Base-by-base conservation (phyloP, 176 grass and related monocot genomes). In the Leersia perrieri region DNA sequence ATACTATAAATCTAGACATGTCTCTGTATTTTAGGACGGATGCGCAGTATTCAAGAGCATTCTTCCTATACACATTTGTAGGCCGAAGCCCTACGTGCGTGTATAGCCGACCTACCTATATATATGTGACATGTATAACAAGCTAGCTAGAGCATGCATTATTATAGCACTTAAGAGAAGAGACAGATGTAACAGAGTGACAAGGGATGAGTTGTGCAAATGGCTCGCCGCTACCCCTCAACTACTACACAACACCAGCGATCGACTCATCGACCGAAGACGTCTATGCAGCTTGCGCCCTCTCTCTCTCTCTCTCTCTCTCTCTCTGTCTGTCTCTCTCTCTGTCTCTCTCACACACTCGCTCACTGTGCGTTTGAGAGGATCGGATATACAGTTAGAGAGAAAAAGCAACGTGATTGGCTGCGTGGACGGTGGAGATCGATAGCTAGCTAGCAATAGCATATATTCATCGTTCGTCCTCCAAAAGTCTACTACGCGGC, bases 131-230 rank as follows among this genome's bases (percentile, higher is more conserved):
- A 76, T 76, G 78, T 34, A 86, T 62, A 86, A 86, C 67, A 77
- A 71, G 53, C 53, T 58, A 51, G n/a, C 38, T 33, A 68, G 20
- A 18, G 16, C 44, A 47, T 47, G 39, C 44, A n/a, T 55, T 11
- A 33, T 63, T 11, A 34, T 69, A 68, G 60, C 36, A 82, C 78
- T 82, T 82, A 55, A 51, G 72, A 70, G 85, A 70, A 55, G 77
- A 57, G 63, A 55, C 72, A 82, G 66, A 77, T 77, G 79, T 72
- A 42, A 0, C 79, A 87, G 85, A 81, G 85, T 87, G 85, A 81
- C 51, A 76, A 36, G 64, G 70, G 40, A 63, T 63, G 61, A 64
- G 72, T 25, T 32, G 85, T 82, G 72, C 72, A 87, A 76, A 76
- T 64, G 78, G 65, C 85, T 55, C 78, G 70, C 25, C 26, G 27